Evolutionary conservation across 2,329 filamentous ascomycete species (phyloP).

Genomic region (Sclerotinia glacialis): DNA sequence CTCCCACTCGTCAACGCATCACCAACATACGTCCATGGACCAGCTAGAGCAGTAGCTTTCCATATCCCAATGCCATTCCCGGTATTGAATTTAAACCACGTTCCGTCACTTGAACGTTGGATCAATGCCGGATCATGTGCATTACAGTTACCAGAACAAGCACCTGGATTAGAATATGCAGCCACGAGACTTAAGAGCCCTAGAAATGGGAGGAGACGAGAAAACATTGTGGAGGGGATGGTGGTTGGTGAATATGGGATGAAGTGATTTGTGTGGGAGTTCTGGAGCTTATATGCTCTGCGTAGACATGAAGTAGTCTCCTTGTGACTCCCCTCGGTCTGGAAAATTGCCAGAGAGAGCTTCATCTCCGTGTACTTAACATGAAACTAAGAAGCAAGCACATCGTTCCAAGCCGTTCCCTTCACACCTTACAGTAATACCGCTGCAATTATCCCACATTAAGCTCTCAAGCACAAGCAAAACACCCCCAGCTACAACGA

Average conservation of each 20-base stretch:
- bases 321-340: background rate
- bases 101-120: slow-evolving; percentile 43
- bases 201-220: slow-evolving; percentile 4
- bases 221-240: background rate
- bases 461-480: background rate
- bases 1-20: slow-evolving; percentile 42
- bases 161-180: slow-evolving; percentile 40
- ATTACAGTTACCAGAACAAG: slow-evolving; percentile 44
- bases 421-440: background rate
- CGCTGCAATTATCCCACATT: background rate
- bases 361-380: background rate
- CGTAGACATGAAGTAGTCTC: background rate
- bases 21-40: slow-evolving; percentile 45
- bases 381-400: background rate
- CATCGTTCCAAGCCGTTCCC: too few relatives aligned
- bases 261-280: background rate
- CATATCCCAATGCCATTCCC: slow-evolving; percentile 43
- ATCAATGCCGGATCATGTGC: slow-evolving; percentile 46
- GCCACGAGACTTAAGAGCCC: slow-evolving; percentile 24
- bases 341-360: background rate
- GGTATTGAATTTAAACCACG: slow-evolving; percentile 46
- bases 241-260: background rate
- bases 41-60: slow-evolving; percentile 41
- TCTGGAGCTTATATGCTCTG: background rate
- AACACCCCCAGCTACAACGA: background rate